Percentiles rank a stretch among this genome's conserved stretches.
These are phyloP conservation scores for Podosphaera xanthii DNA, from an alignment of 2,329 filamentous ascomycete genomes.

Conservation along the genomic window DNA sequence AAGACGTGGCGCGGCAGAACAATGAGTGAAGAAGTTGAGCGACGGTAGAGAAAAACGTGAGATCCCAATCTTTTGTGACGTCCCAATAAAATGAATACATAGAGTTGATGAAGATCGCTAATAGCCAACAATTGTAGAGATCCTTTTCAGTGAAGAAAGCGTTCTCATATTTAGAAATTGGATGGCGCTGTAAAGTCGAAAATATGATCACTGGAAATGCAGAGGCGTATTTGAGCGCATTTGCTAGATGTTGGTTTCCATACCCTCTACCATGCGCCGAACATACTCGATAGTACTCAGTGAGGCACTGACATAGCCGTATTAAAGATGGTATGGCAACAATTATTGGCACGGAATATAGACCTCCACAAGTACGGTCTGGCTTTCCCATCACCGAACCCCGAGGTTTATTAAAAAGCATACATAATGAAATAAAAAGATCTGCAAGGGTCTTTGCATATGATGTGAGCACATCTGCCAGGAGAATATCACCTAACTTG, in stretches of 20 bases:
- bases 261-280: conserved; percentile 36
- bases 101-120: conserved; percentile 59
- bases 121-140: conserved; percentile 39
- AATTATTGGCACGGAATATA: conserved; percentile 59
- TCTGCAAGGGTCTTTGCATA: conserved; percentile 87
- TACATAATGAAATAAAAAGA: conserved; percentile 70
- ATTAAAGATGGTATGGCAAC: conserved; percentile 67
- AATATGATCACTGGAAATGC: conserved; percentile 72
- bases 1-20: neutral
- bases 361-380: conserved; percentile 60
- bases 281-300: conserved; percentile 56
- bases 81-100: conserved; percentile 99
- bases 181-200: conserved; percentile 27
- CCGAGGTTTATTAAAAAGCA: conserved; percentile 49
- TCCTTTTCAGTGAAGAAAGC: conserved; percentile 19
- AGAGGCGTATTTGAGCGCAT: conserved; percentile 84
- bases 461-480: conserved; percentile 84
- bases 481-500: conserved; percentile 81
- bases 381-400: conserved; percentile 59
- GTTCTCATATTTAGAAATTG: conserved; percentile 19
- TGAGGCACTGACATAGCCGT: conserved; percentile 76
- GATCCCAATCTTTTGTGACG: conserved; percentile 86
- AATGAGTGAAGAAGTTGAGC: conserved; percentile 15
- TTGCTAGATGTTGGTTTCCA: conserved; percentile 75
- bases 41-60: conserved; percentile 51